These are phyloP conservation scores for Dacryopinax primogenitus DNA, from an alignment of 768 basidiomycete genomes.

Conservation along the genomic window DNA sequence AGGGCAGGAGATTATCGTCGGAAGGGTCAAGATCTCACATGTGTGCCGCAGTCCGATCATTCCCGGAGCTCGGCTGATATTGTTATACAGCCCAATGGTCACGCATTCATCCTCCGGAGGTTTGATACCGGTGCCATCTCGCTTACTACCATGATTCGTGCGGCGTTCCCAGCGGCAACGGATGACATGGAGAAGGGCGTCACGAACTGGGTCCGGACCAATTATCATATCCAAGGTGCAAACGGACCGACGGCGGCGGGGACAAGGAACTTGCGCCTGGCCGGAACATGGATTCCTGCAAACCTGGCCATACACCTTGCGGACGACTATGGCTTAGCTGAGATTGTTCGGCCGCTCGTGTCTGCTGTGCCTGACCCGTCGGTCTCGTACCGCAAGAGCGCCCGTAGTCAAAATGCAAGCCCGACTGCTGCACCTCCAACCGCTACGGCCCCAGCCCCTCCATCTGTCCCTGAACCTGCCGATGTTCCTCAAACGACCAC, in stretches of 20 bases:
- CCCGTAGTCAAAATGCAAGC: conserved; percentile 25
- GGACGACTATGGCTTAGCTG: conserved; percentile 46
- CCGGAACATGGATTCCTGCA: conserved; percentile 75
- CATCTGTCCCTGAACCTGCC: conserved; percentile 9
- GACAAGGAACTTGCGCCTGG: conserved; percentile 59
- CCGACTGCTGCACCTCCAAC: conserved; percentile 23
- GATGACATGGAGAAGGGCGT: conserved; percentile 69
- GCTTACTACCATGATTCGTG: conserved; percentile 92
- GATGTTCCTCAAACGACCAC: neutral
- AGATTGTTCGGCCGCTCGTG: conserved; percentile 52
- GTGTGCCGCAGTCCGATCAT: conserved; percentile 31
- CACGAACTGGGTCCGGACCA: conserved; percentile 69
- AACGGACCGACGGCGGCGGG: conserved; percentile 45
- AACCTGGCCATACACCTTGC: conserved; percentile 56
- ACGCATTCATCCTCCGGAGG: conserved; percentile 88
- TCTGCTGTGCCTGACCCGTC: conserved; percentile 65
- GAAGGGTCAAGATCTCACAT: conserved; percentile 78
- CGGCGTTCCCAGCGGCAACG: conserved; percentile 71
- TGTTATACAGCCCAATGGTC: conserved; percentile 43
- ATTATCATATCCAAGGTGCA: conserved; percentile 60
- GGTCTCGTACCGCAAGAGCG: conserved; percentile 63
- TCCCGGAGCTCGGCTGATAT: conserved; percentile 5
- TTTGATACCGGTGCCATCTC: conserved; percentile 88
- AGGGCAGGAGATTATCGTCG: conserved; percentile 77
- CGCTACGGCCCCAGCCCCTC: conserved; percentile 22